Evolutionary conservation across 805 yeast genomes (phyloP).

Genomic region (Komagataella ulmi): DNA sequence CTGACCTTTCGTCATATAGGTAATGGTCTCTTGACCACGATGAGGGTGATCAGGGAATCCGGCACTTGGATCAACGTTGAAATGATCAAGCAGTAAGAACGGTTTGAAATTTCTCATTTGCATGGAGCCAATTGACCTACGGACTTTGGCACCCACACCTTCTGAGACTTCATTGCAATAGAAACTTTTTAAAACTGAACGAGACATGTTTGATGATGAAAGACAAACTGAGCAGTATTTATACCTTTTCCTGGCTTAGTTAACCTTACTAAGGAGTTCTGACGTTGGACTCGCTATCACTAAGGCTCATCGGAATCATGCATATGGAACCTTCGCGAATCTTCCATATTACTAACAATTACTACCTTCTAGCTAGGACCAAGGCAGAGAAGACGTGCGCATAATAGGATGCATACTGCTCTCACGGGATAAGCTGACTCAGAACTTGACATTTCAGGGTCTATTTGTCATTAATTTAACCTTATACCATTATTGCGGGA

Average conservation of each 20-base stretch:
- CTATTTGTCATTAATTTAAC: background rate
- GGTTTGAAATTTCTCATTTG: constrained; percentile 68
- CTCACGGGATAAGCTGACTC: too few relatives aligned
- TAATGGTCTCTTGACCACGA: constrained; percentile 73
- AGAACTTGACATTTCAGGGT: too few relatives aligned
- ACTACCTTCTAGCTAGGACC: background rate
- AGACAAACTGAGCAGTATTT: background rate
- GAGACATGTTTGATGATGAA: background rate
- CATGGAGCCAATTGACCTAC: constrained; percentile 66
- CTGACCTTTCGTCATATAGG: constrained; percentile 50
- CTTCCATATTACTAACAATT: background rate
- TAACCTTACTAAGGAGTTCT: background rate
- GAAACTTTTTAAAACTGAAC: constrained; percentile 24
- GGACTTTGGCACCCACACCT: constrained; percentile 81
- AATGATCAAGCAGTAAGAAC: constrained; percentile 72
- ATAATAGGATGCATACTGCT: background rate
- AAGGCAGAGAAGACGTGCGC: background rate
- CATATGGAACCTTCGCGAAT: background rate
- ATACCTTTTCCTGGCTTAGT: background rate
- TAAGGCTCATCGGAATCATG: background rate
- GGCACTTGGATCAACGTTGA: constrained; percentile 44
- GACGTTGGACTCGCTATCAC: background rate
- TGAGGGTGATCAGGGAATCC: constrained; percentile 85
- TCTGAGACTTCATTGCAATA: constrained; percentile 62
- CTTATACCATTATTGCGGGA: background rate